Percentiles rank a stretch among this genome's conserved stretches.
Evolutionary conservation across 331 rosid genomes (phyloP).

Genomic region (Rhamnella rubrinervis): DNA sequence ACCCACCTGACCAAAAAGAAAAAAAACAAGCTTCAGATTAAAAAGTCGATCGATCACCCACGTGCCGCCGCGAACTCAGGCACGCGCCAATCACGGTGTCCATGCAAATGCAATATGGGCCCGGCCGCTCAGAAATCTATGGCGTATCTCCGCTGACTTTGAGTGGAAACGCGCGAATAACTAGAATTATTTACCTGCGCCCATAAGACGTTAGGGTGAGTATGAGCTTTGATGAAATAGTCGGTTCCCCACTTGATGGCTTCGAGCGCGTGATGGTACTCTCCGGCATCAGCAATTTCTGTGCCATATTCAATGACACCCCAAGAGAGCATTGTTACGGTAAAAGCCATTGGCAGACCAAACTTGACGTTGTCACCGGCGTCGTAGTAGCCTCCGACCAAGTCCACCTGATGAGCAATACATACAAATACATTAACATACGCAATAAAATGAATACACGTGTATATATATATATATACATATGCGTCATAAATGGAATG

Average conservation of each 20-base stretch:
- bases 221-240: slow-evolving; percentile 84
- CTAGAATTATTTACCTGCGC: slow-evolving; percentile 42
- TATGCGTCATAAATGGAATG: neutral
- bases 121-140: slow-evolving; percentile 4
- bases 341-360: slow-evolving; percentile 86
- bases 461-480: neutral
- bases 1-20: slow-evolving; percentile 53
- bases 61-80: slow-evolving; percentile 20
- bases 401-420: slow-evolving; percentile 58
- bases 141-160: slow-evolving; percentile 8
- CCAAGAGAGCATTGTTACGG: slow-evolving; percentile 82
- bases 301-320: slow-evolving; percentile 57
- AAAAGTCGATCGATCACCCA: neutral
- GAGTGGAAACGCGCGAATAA: slow-evolving; percentile 16
- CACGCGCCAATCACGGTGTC: slow-evolving; percentile 33
- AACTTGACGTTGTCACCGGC: slow-evolving; percentile 88
- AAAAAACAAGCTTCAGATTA: neutral
- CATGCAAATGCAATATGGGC: neutral
- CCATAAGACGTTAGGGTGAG: slow-evolving; percentile 73
- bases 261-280: slow-evolving; percentile 65
- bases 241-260: slow-evolving; percentile 94
- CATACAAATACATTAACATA: neutral
- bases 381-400: slow-evolving; percentile 93
- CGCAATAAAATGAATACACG: neutral
- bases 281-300: slow-evolving; percentile 50